These are phyloP conservation scores for Coemansia sp. DNA, from an alignment of 192 early-diverging fungal genomes.

Conservation along the genomic window DNA sequence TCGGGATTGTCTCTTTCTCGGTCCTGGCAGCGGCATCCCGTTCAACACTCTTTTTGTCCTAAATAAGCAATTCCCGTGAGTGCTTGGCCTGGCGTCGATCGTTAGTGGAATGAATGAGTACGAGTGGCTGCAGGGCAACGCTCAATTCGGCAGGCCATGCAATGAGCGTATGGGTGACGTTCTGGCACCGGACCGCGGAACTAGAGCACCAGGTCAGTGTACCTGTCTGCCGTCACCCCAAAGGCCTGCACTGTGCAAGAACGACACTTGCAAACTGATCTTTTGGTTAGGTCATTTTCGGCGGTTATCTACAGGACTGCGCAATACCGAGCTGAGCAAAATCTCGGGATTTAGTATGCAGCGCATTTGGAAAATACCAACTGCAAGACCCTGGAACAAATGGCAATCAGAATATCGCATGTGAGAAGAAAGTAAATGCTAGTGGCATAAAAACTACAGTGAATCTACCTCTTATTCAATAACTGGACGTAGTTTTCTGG, in stretches of 20 bases:
- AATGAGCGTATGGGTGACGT: background rate
- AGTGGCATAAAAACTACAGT: background rate
- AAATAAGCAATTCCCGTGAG: background rate
- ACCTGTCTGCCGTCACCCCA: background rate
- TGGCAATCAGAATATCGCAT: no score
- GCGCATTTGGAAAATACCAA: no score
- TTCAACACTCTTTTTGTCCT: background rate
- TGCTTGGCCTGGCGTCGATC: background rate
- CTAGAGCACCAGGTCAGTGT: background rate
- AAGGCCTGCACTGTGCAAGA: background rate
- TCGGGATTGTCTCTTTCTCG: background rate
- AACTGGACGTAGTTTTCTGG: slow-evolving; percentile 78
- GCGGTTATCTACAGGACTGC: background rate
- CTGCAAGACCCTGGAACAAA: no score
- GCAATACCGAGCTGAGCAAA: no score
- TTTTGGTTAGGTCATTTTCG: background rate
- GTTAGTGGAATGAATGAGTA: background rate
- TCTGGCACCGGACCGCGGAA: background rate
- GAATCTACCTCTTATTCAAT: slow-evolving; percentile 4
- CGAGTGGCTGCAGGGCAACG: background rate
- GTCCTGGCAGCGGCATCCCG: background rate
- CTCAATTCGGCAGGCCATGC: background rate
- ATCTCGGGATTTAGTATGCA: no score
- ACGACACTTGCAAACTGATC: background rate
- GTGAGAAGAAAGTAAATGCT: background rate